Evolutionary conservation across 805 yeast genomes (phyloP).

Genomic region (Metschnikowia kunwiensis): DNA sequence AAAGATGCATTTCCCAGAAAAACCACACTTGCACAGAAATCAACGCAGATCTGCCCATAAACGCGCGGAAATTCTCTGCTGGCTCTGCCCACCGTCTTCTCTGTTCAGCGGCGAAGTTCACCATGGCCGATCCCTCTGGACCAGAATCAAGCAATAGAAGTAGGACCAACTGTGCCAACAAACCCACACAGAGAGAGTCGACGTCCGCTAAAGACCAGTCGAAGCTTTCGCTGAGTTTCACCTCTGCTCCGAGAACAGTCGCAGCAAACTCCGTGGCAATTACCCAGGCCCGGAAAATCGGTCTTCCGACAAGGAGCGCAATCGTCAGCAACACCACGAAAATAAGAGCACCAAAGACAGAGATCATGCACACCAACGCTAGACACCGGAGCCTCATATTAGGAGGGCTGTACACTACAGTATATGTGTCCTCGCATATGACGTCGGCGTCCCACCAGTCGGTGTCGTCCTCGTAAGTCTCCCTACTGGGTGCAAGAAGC

Average conservation of each 20-base stretch:
- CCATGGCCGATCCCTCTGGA: constrained; percentile 5
- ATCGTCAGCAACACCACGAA: constrained; percentile 21
- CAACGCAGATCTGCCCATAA: neutral
- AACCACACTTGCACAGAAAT: constrained; percentile 1
- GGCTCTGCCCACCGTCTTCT: constrained; percentile 4
- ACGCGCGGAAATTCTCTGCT: neutral
- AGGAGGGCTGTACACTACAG: constrained; percentile 87
- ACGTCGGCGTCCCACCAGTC: constrained; percentile 40
- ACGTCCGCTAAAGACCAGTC: constrained; percentile 11
- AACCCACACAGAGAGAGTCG: constrained; percentile 11
- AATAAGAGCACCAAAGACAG: constrained; percentile 43
- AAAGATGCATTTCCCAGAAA: constrained; percentile 1
- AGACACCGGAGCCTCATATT: constrained; percentile 59
- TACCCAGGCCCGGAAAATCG: constrained; percentile 6
- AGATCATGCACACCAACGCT: constrained; percentile 42
- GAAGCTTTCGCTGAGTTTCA: neutral
- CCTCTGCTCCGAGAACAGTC: neutral
- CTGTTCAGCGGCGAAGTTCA: constrained; percentile 10
- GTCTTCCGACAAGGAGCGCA: constrained; percentile 30
- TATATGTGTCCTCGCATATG: constrained; percentile 46
- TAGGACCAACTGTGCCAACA: constrained; percentile 4
- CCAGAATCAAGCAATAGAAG: constrained; percentile 4
- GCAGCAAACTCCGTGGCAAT: neutral
- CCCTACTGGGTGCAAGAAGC: constrained; percentile 36
- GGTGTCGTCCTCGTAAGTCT: constrained; percentile 22